These are phyloP conservation scores for Arxiozyma slooffiae DNA, from an alignment of 1,139 yeast species.

Conservation along the genomic window DNA sequence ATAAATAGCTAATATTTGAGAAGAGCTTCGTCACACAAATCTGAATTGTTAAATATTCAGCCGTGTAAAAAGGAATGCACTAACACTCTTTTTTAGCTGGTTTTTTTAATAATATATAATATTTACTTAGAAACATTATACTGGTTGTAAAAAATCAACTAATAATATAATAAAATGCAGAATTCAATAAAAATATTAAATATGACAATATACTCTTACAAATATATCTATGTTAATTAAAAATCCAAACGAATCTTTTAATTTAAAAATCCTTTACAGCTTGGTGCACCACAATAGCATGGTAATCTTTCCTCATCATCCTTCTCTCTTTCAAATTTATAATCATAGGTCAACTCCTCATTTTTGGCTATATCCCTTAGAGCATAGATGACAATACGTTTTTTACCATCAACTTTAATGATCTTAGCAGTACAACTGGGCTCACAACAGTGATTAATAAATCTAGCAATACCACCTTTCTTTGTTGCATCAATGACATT, in stretches of 20 bases:
- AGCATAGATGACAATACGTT: constrained; percentile 91
- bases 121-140: too few species aligned
- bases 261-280: constrained; percentile 86
- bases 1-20: too few species aligned
- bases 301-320: constrained; percentile 84
- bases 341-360: constrained; percentile 91
- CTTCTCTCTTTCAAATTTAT: constrained; percentile 85
- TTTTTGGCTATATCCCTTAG: constrained; percentile 77
- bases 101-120: too few species aligned
- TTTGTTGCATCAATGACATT: constrained; percentile 96
- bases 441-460: constrained; percentile 92
- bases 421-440: constrained; percentile 97
- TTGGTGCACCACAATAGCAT: constrained; percentile 90
- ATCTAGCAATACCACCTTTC: constrained; percentile 92
- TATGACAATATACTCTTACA: too few species aligned
- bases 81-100: not conserved
- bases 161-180: not conserved
- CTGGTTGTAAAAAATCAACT: not conserved
- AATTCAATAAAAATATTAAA: too few species aligned
- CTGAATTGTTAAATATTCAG: not conserved
- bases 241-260: constrained; percentile 24
- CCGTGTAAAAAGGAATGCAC: too few species aligned
- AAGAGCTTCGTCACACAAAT: not conserved
- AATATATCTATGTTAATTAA: not conserved
- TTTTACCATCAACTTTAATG: constrained; percentile 87